Percentiles rank a stretch among this genome's conserved stretches.
These are phyloP conservation scores for Udeniomyces megalosporus DNA, from an alignment of 768 basidiomycete species.

Conservation along the genomic window DNA sequence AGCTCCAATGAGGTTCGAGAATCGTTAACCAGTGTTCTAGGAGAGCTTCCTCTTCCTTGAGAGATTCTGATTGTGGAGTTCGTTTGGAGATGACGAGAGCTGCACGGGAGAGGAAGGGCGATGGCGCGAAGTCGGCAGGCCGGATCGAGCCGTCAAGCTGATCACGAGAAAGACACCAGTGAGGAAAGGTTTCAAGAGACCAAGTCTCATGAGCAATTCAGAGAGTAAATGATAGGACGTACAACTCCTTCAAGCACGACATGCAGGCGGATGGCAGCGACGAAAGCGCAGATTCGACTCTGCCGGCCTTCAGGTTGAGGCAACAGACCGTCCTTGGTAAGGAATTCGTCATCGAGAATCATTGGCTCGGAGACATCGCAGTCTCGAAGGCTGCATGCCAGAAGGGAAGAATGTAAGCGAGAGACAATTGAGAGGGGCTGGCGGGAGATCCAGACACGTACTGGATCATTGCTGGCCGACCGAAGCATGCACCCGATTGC, in stretches of 20 bases:
- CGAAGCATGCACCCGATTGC: conserved; percentile 68
- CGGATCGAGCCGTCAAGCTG: conserved; percentile 47
- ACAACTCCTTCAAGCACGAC: conserved; percentile 53
- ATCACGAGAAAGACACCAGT: neutral
- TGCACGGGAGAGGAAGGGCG: conserved; percentile 63
- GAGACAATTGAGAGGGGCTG: neutral
- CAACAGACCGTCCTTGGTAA: conserved; percentile 50
- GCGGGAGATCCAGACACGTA: neutral
- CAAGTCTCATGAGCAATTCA: too few species aligned
- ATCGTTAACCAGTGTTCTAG: conserved; percentile 61
- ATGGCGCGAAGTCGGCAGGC: conserved; percentile 47
- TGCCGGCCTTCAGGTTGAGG: conserved; percentile 54
- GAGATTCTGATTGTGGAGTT: conserved; percentile 23
- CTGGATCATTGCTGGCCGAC: conserved; percentile 70
- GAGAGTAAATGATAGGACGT: neutral
- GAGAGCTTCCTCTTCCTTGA: conserved; percentile 55
- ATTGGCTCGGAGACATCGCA: conserved; percentile 81
- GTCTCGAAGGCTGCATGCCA: conserved; percentile 41
- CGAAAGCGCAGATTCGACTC: conserved; percentile 65
- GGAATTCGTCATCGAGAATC: conserved; percentile 74
- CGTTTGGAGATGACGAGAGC: conserved; percentile 48
- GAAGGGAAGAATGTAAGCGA: neutral
- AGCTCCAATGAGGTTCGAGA: conserved; percentile 62
- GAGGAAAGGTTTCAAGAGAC: neutral
- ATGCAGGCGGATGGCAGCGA: conserved; percentile 58